These are phyloP conservation scores for Globisporangium cystogenes DNA, from an alignment of 352 stramenopile species.

Conservation along the genomic window DNA sequence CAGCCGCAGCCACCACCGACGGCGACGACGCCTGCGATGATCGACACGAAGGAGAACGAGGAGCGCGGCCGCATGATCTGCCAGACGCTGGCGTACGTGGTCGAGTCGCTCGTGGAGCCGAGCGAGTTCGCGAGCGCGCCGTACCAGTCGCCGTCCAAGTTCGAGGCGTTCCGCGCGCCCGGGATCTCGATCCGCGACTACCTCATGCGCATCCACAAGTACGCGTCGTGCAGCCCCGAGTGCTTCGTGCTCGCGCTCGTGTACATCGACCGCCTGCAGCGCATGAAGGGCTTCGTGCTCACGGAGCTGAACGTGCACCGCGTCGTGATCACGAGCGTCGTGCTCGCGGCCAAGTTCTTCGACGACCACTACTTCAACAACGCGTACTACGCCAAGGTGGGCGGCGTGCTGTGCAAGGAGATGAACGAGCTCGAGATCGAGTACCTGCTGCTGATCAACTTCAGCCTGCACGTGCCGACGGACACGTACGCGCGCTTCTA, in stretches of 20 bases:
- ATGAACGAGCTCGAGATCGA: slow-evolving; percentile 98
- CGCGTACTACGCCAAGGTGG: slow-evolving; percentile 98
- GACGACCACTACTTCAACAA: slow-evolving; percentile 99
- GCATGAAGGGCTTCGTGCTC: slow-evolving; percentile 95
- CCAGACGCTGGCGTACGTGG: slow-evolving; percentile 68
- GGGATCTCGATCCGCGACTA: slow-evolving; percentile 84
- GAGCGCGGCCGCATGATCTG: slow-evolving; percentile 74
- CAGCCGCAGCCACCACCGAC: neutral
- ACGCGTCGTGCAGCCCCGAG: slow-evolving; percentile 96
- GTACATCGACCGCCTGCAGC: slow-evolving; percentile 98
- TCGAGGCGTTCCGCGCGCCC: slow-evolving; percentile 77
- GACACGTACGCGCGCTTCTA: slow-evolving; percentile 91
- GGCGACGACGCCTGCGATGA: slow-evolving; percentile 4
- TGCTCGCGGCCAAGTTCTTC: slow-evolving; percentile 99
- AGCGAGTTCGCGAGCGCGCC: slow-evolving; percentile 46
- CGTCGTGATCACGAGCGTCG: slow-evolving; percentile 96
- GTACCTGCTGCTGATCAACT: slow-evolving; percentile 98
- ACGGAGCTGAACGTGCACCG: slow-evolving; percentile 98
- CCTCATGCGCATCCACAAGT: slow-evolving; percentile 94
- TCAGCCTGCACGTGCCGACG: slow-evolving; percentile 93
- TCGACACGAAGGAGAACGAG: slow-evolving; percentile 57
- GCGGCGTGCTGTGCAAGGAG: slow-evolving; percentile 88
- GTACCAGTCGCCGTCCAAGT: slow-evolving; percentile 73
- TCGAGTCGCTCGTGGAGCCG: slow-evolving; percentile 75
- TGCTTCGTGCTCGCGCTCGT: slow-evolving; percentile 99